Evolutionary conservation across 768 basidiomycete genomes (phyloP), one percentile per base, ranked within the genome.

Genomic region (Hemileccinum rubropunctum): DNA sequence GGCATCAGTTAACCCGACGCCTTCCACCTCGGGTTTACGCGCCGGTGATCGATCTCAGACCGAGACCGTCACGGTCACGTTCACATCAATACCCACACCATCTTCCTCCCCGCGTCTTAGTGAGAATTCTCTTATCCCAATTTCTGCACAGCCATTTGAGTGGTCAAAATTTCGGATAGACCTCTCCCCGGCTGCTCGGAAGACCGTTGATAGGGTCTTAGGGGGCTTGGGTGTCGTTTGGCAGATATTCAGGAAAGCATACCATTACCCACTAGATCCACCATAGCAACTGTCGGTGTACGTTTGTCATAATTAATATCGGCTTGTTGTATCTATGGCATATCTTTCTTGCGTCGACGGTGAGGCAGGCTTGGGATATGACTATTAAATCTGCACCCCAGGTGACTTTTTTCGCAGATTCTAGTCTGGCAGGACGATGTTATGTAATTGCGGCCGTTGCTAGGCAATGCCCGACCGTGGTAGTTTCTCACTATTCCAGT

Each of bases 251-350:
- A 59, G 65, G 51, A 69, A 56, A 54, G 64, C 41, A 27, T 69
- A 69, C 33, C 67, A 69, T 52, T 69, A 69, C 49, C 67, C 67
- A 32, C 58, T 69, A 13, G 69, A 69, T 50, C 67, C 67, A 20
- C 69, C 67, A 14, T 60, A 57, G 64, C n/a, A 9, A 32, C 32
- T 42, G 14, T 10, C 28, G 15, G 34, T 56, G 44, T 54, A 50
- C 47, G 47, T 52, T 34, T 52, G 37, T 35, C 55, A 32, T 50
- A 23, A 41, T 44, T 35, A 23, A 23, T 6, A 3, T 23, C 3
- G 6, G 39, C 15, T 11, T 33, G 34, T 23, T 61, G 54, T 59
- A 56, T 62, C 39, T 27, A 6, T n/a, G n/a, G n/a, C n/a, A n/a
- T n/a, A n/a, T n/a, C n/a, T n/a, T n/a, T 54, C 15, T 15, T 23